Percentiles rank a stretch among this genome's conserved stretches.
Conservation (phyloP, 768 basidiomycete species). For the Russula griseocarnosa region DNA sequence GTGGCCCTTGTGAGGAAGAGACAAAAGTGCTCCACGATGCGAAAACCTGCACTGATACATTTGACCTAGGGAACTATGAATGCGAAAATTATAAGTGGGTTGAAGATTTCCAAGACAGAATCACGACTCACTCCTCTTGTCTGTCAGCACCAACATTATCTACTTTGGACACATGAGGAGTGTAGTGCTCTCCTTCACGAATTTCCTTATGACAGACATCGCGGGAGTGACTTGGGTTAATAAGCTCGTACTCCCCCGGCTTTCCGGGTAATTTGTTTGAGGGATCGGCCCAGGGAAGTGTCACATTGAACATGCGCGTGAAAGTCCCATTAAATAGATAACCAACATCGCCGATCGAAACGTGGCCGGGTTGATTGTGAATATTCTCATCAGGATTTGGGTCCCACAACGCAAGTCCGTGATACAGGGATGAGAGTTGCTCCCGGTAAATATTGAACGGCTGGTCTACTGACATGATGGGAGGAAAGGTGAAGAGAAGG, state of each 20-base stretch:
- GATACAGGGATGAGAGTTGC: too few species aligned
- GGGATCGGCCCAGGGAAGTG: background rate
- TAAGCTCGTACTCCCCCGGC: background rate
- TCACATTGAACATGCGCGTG: slow-evolving; percentile 25
- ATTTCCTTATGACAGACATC: background rate
- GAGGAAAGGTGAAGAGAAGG: too few species aligned
- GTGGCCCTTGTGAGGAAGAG: background rate
- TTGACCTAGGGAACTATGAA: background rate
- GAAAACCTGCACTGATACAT: background rate
- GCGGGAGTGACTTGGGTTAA: background rate
- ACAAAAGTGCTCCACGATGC: background rate
- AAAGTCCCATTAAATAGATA: slow-evolving; percentile 25
- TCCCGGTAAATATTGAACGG: too few species aligned
- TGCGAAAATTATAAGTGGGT: too few species aligned
- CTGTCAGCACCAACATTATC: background rate
- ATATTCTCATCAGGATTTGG: too few species aligned
- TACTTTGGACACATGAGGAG: background rate
- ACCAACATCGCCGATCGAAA: slow-evolving; percentile 29
- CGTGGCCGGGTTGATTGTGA: background rate
- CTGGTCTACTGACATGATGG: too few species aligned
- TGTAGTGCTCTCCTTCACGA: background rate
- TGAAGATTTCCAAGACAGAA: too few species aligned
- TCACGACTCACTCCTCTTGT: background rate
- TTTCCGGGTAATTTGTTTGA: background rate
- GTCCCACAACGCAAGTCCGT: too few species aligned